These are phyloP conservation scores for Pelargonium nanum DNA, from an alignment of 345 rosid genomes.

Conservation along the genomic window DNA sequence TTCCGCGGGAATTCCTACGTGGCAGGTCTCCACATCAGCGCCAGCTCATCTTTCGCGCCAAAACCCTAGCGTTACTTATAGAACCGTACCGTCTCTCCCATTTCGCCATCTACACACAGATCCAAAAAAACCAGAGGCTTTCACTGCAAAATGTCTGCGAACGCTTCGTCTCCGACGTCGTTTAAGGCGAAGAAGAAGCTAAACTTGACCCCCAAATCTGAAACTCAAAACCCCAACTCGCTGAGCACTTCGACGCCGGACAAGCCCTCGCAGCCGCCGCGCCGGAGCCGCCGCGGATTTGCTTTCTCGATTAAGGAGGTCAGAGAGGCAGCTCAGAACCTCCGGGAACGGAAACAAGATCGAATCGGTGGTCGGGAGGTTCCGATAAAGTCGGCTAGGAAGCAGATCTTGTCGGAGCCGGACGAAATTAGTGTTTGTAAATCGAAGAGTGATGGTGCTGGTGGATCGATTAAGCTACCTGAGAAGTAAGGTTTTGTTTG, in stretches of 20 bases:
- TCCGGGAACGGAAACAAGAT: constrained; percentile 14
- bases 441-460: constrained; percentile 6
- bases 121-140: not conserved
- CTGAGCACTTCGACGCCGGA: constrained; percentile 45
- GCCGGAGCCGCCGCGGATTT: constrained; percentile 38
- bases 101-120: not conserved
- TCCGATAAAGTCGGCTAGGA: constrained; percentile 28
- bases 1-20: constrained; percentile 36
- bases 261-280: constrained; percentile 21
- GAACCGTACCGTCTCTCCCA: not conserved
- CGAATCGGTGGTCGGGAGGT: not conserved
- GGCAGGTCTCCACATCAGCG: constrained; percentile 21
- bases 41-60: constrained; percentile 38
- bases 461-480: constrained; percentile 22
- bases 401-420: constrained; percentile 25
- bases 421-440: constrained; percentile 12
- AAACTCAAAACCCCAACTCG: constrained; percentile 9
- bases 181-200: constrained; percentile 35
- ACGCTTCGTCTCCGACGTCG: constrained; percentile 23
- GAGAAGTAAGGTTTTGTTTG: constrained; percentile 26
- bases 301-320: constrained; percentile 54
- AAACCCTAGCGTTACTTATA: constrained; percentile 4
- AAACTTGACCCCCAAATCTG: constrained; percentile 8
- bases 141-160: constrained; percentile 20
- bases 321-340: constrained; percentile 43